Evolutionary conservation across 805 yeast genomes (phyloP).

Genomic region (Kuraishia molischiana): DNA sequence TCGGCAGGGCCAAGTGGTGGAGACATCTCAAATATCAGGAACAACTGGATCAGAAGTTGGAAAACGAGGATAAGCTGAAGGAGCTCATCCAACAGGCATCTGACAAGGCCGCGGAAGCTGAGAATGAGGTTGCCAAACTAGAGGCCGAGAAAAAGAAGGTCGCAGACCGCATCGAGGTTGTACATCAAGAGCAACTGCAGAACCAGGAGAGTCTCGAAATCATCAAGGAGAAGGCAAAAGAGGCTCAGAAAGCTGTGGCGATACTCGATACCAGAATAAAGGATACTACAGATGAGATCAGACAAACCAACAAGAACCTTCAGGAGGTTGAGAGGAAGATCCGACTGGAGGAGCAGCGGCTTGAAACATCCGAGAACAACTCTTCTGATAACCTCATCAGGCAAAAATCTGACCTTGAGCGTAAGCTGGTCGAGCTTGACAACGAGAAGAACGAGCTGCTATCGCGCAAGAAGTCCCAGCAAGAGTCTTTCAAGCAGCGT

Average conservation of each 20-base stretch:
- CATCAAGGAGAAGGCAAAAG: constrained; percentile 8
- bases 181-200: not conserved
- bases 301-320: constrained; percentile 9
- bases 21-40: not conserved
- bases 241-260: constrained; percentile 12
- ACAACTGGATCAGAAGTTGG: not conserved
- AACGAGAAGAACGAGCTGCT: constrained; percentile 4
- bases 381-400: not conserved
- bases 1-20: not conserved
- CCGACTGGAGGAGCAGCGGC: not conserved
- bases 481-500: constrained; percentile 6
- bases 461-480: not conserved
- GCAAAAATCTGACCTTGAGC: constrained; percentile 4
- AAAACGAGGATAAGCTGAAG: constrained; percentile 6
- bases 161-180: not conserved
- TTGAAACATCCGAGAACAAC: not conserved
- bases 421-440: not conserved
- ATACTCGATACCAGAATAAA: constrained; percentile 14
- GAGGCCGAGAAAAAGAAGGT: constrained; percentile 2
- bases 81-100: constrained; percentile 12
- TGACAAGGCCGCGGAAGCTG: constrained; percentile 8
- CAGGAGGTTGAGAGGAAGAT: constrained; percentile 14
- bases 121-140: constrained; percentile 6
- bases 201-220: too few relatives aligned
- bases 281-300: constrained; percentile 9